Percentiles rank a stretch among this genome's conserved stretches.
phyloP scores from a whole-genome alignment of 2,329 filamentous ascomycete species.

The Monosporascus sp. region DNA sequence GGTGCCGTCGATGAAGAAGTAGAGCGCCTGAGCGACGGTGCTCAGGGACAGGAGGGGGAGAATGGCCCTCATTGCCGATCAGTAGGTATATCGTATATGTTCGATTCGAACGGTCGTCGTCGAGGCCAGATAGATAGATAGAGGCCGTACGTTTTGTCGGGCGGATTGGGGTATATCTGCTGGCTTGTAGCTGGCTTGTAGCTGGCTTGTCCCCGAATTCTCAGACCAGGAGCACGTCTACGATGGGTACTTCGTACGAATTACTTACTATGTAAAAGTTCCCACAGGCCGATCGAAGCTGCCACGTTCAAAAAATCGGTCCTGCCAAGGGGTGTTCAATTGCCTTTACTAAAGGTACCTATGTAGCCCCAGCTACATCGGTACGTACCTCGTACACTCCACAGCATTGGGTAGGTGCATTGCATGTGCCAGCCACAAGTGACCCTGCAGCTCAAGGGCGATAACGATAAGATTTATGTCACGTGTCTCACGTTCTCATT shows the following conservation, averaged over 20 bases:
- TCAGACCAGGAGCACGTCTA: no score
- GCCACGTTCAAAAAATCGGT: conserved; percentile 45
- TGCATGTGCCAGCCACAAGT: no score
- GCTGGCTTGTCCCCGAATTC: conserved; percentile 1
- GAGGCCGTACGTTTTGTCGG: no score
- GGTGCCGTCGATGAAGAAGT: conserved; percentile 90
- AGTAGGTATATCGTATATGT: neutral
- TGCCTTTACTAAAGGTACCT: no score
- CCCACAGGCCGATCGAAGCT: conserved; percentile 30
- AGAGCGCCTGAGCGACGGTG: conserved; percentile 69
- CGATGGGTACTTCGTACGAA: no score
- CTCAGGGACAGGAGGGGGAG: conserved; percentile 62
- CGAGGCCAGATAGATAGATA: no score
- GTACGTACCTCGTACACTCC: neutral
- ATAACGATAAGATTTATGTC: neutral
- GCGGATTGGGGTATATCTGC: conserved; percentile 1
- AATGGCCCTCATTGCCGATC: conserved; percentile 48
- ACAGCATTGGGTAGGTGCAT: neutral
- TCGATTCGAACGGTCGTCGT: neutral
- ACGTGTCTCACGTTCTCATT: neutral
- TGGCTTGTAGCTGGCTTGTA: conserved; percentile 4
- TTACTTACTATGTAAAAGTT: no score
- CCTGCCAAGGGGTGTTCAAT: conserved; percentile 18
- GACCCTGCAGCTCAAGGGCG: no score
- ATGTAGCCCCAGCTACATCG: neutral